These are phyloP conservation scores for Pseudogymnoascus sp. DNA, from an alignment of 2,329 filamentous ascomycete genomes.

Conservation along the genomic window DNA sequence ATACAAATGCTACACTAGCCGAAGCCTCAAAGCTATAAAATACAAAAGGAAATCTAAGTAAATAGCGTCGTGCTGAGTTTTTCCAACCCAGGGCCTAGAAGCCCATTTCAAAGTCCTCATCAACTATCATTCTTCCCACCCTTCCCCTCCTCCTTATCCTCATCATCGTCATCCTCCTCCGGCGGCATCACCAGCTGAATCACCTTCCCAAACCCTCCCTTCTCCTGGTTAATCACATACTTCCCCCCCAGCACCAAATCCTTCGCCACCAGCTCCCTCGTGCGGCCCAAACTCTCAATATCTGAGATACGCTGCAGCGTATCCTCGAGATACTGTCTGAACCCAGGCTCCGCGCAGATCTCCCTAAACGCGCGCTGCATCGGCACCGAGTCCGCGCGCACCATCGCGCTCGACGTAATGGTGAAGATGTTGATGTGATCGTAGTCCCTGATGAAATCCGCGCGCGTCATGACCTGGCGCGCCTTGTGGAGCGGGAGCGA, in stretches of 20 bases:
- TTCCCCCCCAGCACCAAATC: slow-evolving; percentile 79
- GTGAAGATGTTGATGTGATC: slow-evolving; percentile 94
- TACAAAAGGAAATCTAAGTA: slow-evolving; percentile 7
- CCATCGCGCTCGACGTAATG: slow-evolving; percentile 78
- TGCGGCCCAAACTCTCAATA: slow-evolving; percentile 88
- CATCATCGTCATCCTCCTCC: slow-evolving; percentile 21
- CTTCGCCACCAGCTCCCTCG: slow-evolving; percentile 92
- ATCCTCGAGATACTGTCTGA: slow-evolving; percentile 71
- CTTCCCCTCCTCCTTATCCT: slow-evolving; percentile 16
- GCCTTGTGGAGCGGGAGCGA: slow-evolving; percentile 74
- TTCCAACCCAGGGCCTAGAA: not conserved
- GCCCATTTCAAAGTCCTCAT: not conserved
- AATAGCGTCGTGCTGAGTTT: not conserved
- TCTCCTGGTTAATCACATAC: slow-evolving; percentile 51
- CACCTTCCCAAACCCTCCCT: slow-evolving; percentile 18
- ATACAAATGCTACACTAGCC: slow-evolving; percentile 6
- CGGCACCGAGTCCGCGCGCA: slow-evolving; percentile 87
- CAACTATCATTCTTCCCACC: not conserved
- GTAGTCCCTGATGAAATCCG: slow-evolving; percentile 87
- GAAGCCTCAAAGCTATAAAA: slow-evolving; percentile 1
- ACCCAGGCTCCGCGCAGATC: slow-evolving; percentile 69
- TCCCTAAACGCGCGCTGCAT: slow-evolving; percentile 90
- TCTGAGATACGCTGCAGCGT: slow-evolving; percentile 81
- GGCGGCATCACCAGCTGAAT: slow-evolving; percentile 16
- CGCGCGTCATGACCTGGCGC: slow-evolving; percentile 87